Evolutionary conservation across 345 rosid species (phyloP), one percentile per base, ranked within the genome.

Genomic region (Salix udensis): DNA sequence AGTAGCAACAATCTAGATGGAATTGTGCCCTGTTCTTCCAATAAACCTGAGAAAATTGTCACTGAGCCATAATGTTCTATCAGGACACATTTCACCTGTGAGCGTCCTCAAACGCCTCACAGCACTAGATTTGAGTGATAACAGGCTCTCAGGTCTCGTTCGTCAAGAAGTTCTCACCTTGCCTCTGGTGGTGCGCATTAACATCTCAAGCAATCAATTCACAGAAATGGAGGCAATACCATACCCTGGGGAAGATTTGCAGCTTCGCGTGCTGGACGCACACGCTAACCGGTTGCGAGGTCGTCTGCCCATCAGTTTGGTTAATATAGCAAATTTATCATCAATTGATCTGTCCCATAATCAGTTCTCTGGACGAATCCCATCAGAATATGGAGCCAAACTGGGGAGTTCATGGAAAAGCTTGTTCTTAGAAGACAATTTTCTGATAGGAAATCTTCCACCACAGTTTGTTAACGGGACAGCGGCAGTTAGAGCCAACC

Each of bases 131-230:
- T 50, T 88, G 74, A 85, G 90, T 74, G 83, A 77, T 62, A 89
- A 89, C 85, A 86, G 87, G 78, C 77, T 91, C 74, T 77, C 89
- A 12, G 81, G 86, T 39, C 9, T 37, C 10, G 46, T 84, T n/a
- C 21, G 39, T 16, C 71, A 28, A 14, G 86, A 82, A 50, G 24
- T 91, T 60, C 74, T 88, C 37, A 79, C 88, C 9, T 79, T 89
- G 67, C 88, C 91, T 0, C 44, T 66, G 9, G 70, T 87, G 34
- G 69, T 68, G 24, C 81, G 40, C 42, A 70, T 88, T 8, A 85
- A 91, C 66, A 81, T 85, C 64, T 89, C 93, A 13, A 76, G 73
- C 68, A 89, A 87, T 82, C 80, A 74, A 65, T 78, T 91, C 69
- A 80, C 82, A 72, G 75, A 74, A 24, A 75, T 87, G 19, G 85